Evolutionary conservation across 495 filamentous ascomycete genomes (phyloP), one percentile per base, ranked within the genome.

Genomic region (Amorphotheca resinae): DNA sequence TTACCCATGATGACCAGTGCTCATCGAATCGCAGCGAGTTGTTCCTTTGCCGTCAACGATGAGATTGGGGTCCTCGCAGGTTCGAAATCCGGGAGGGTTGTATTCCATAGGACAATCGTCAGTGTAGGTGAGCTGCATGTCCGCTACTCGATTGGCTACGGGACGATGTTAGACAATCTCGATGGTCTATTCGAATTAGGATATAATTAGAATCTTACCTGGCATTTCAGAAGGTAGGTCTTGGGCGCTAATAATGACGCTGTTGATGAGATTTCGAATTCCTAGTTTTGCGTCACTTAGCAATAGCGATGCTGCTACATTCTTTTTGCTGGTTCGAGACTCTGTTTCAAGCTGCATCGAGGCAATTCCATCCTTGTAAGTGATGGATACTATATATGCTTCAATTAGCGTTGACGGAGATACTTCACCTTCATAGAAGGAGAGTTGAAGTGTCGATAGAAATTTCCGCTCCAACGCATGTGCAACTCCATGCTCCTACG

Each of bases 381-480:
- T 30, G 15, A 57, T 54, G 17, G 11, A 22, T n/a, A 57, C 41
- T 0, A 33, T 45, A 33, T 57, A 54, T 1, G 51, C 35, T 33
- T 57, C 54, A 22, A 52, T 47, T 1, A 47, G 35, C 15, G 51
- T 49, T 8, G 9, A 20, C 9, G 21, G n/a, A 22, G 36, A 23
- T 1, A 44, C 15, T 11, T 28, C n/a, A 6, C 22, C n/a, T 1
- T 45, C 38, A 21, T 55, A 38, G 15, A 57, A 44, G n/a, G 42
- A 37, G 8, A 57, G 40, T 12, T 54, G 42, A 9, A 54, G 28
- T 32, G 43, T 57, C 4, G 26, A 33, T 9, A 57, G 18, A 22
- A 44, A 57, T 25, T 44, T 37, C n/a, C 38, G 40, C 21, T 47
- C 32, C 3, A 57, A 12, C 2, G 54, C 54, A 31, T 54, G 45